phyloP scores from a whole-genome alignment of 2,329 filamentous ascomycete species.

The Fusarium pseudograminearum region DNA sequence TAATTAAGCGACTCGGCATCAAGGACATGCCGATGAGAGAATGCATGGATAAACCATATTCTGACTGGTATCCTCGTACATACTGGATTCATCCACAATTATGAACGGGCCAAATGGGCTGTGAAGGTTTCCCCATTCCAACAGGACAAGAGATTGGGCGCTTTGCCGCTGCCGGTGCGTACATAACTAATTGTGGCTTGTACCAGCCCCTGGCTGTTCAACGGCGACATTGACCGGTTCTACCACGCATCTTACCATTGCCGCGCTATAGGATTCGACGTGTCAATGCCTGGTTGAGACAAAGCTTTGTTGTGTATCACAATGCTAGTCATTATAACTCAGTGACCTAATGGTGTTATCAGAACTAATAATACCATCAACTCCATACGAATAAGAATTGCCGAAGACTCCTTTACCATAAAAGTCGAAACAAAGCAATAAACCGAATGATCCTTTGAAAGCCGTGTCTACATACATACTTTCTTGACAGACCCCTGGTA shows the following conservation, averaged over 20 bases:
- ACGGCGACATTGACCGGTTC: slow-evolving; percentile 22
- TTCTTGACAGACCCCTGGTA: slow-evolving; percentile 8
- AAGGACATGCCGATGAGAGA: slow-evolving; percentile 1
- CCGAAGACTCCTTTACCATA: slow-evolving; percentile 21
- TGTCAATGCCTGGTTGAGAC: slow-evolving; percentile 33
- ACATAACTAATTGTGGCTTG: slow-evolving; percentile 29
- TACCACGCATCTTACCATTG: slow-evolving; percentile 6
- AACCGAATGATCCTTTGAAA: slow-evolving; percentile 1
- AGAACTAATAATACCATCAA: neutral
- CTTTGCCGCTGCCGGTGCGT: slow-evolving; percentile 40
- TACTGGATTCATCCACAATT: neutral
- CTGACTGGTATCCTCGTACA: slow-evolving; percentile 1
- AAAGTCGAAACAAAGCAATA: slow-evolving; percentile 39
- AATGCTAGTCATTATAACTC: slow-evolving; percentile 20
- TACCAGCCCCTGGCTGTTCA: slow-evolving; percentile 23
- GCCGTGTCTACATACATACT: slow-evolving; percentile 7
- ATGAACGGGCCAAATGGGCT: slow-evolving; percentile 2
- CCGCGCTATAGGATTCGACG: neutral
- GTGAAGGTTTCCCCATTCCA: slow-evolving; percentile 33
- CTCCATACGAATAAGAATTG: slow-evolving; percentile 21
- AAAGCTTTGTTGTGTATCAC: slow-evolving; percentile 45
- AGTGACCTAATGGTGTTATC: neutral
- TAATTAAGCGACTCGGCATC: slow-evolving; percentile 21
- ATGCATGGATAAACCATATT: slow-evolving; percentile 10
- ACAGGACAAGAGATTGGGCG: slow-evolving; percentile 33